Evolutionary conservation across 805 yeast species (phyloP).

Genomic region (Lachancea nothofagi): DNA sequence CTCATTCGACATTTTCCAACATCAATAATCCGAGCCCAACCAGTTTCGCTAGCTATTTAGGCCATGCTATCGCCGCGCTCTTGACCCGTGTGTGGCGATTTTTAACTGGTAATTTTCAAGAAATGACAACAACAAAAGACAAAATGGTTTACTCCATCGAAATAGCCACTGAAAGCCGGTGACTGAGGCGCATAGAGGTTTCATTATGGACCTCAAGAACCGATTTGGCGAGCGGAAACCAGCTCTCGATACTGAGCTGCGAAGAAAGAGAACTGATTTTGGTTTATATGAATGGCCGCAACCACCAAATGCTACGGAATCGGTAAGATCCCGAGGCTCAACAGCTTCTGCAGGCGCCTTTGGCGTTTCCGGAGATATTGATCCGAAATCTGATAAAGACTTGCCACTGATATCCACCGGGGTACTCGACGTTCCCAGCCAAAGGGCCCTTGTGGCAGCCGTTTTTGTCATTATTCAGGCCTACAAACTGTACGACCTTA

Average conservation of each 20-base stretch:
- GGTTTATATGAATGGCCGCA: slow-evolving; percentile 3
- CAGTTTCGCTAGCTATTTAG: too few species aligned
- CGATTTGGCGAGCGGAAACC: slow-evolving; percentile 6
- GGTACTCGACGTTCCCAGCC: slow-evolving; percentile 68
- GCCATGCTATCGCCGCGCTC: too few species aligned
- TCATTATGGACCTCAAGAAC: slow-evolving; percentile 6
- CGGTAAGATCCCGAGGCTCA: neutral
- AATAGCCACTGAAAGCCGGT: too few species aligned
- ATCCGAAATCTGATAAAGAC: neutral
- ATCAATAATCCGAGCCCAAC: too few species aligned
- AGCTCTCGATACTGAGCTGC: slow-evolving; percentile 1
- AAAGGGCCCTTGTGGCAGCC: slow-evolving; percentile 61
- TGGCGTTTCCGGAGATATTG: neutral
- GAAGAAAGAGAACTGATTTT: slow-evolving; percentile 1
- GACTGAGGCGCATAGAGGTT: too few species aligned
- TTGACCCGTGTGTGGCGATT: neutral
- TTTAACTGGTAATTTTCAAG: neutral
- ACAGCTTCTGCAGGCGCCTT: neutral
- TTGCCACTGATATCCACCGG: slow-evolving; percentile 56
- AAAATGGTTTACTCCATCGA: too few species aligned
- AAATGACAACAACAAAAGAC: neutral
- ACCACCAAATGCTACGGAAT: neutral
- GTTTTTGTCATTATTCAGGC: slow-evolving; percentile 71
- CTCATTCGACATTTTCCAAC: too few species aligned
- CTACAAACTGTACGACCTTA: slow-evolving; percentile 74